Conservation (phyloP, 176 grass and related monocot species). For the Avena eriantha region DNA sequence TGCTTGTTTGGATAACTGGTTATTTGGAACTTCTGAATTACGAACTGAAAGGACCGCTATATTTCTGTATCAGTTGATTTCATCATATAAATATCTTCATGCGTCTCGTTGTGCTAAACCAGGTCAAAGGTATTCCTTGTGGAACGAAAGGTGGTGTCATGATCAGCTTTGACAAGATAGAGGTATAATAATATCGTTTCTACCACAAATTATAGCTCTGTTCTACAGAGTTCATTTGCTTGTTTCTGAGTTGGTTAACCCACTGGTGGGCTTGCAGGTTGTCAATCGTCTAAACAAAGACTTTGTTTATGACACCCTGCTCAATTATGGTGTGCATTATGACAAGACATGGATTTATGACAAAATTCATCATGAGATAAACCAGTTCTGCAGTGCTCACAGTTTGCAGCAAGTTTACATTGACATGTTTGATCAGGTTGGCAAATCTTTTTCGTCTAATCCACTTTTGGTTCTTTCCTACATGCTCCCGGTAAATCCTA, state of each 20-base stretch:
- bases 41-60: neutral
- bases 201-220: conserved; percentile 4
- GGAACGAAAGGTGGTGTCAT: conserved; percentile 99
- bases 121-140: conserved; percentile 99
- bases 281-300: conserved; percentile 94
- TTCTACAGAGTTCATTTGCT: conserved; percentile 18
- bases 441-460: conserved; percentile 34
- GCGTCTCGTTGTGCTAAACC: conserved; percentile 23
- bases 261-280: conserved; percentile 54
- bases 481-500: neutral
- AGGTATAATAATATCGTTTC: conserved; percentile 57
- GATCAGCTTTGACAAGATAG: conserved; percentile 99
- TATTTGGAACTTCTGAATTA: conserved; percentile 26
- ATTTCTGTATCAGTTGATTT: conserved; percentile 26
- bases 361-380: conserved; percentile 99
- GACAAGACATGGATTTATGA: conserved; percentile 99
- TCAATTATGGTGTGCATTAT: conserved; percentile 95
- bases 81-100: conserved; percentile 26
- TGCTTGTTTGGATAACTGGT: conserved; percentile 3
- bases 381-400: conserved; percentile 98
- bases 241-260: conserved; percentile 30
- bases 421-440: conserved; percentile 98
- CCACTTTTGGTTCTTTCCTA: neutral
- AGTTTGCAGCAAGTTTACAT: conserved; percentile 99
- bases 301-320: conserved; percentile 87